A percentile compares a stretch with the other conserved stretches of the same genome.
Conservation (phyloP, 306 rosid species). For the Inga oerstediana region DNA sequence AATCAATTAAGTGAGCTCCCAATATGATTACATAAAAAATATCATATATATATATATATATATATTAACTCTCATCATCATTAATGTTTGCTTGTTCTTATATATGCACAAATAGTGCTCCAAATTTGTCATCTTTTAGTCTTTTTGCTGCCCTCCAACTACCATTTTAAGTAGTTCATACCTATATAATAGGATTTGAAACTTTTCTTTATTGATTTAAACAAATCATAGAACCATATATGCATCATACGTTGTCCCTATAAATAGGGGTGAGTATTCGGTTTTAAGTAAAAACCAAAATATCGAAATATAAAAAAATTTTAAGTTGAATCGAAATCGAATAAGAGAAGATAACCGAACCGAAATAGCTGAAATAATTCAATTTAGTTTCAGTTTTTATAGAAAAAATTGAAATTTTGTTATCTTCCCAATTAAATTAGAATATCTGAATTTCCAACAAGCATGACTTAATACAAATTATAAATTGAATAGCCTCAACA, state of each 20-base stretch:
- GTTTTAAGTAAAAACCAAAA: no score
- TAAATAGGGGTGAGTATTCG: no score
- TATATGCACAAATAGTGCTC: not conserved
- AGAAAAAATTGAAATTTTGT: no score
- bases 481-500: no score
- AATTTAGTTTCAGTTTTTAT: no score
- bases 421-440: no score
- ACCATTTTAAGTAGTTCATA: not conserved
- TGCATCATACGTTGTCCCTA: not conserved
- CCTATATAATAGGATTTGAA: not conserved
- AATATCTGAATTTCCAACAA: no score
- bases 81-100: not conserved
- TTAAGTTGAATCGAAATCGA: no score
- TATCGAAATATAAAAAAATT: no score
- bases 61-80: not conserved
- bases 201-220: not conserved
- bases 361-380: no score
- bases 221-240: not conserved
- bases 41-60: not conserved
- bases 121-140: slow-evolving; percentile 19
- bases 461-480: no score
- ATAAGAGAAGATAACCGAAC: no score
- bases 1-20: slow-evolving; percentile 33
- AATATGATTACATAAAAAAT: not conserved
- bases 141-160: not conserved